Evolutionary conservation across 2,329 filamentous ascomycete genomes (phyloP), one percentile per base, ranked within the genome.

Genomic region (Thielaviopsis euricoi): DNA sequence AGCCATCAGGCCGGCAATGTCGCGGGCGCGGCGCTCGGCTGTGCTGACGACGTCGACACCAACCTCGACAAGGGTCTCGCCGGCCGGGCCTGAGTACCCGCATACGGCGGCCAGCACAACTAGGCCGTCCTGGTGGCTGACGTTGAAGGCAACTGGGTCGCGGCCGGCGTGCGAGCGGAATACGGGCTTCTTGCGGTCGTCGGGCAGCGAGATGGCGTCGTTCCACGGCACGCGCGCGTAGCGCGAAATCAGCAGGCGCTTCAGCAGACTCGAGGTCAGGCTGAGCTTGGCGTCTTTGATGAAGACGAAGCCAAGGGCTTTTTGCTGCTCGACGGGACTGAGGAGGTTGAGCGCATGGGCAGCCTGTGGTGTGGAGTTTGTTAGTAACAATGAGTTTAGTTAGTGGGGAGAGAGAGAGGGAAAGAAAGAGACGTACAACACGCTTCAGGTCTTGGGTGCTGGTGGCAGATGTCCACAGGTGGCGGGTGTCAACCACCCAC

Each of bases 31-130:
- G 26, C 87, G 76, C 73, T 91, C 87, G 58, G 77, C 76, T 1
- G 84, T 81, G 67, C 84, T 87, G 3, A 89, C 86, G n/a, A 91
- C 74, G 67, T 91, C 87, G 2, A 86, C 78, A 52, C 87, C 87
- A 0, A 89, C 75, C 52, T 85, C 70, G 1, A 67, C 58, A 2
- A 64, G 65, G 37, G 10, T 1, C 21, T 70, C 65, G 55, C 65
- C n/a, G 54, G 50, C 37, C 49, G 33, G 22, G 49, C 37, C 19
- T 10, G 56, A 13, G 64, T 70, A 68, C 21, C 65, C 66, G 49
- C 68, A 66, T 2, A 75, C 71, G 15, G 83, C 83, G 13, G 85
- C 75, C 29, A 90, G 72, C 1, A 79, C 79, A 0, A 89, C 86
- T 17, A 91, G 71, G 1, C 87, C 86, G 9, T 83, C 83, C 72